These are phyloP conservation scores for Xylaria curta DNA, from an alignment of 495 filamentous ascomycete genomes.

Conservation along the genomic window DNA sequence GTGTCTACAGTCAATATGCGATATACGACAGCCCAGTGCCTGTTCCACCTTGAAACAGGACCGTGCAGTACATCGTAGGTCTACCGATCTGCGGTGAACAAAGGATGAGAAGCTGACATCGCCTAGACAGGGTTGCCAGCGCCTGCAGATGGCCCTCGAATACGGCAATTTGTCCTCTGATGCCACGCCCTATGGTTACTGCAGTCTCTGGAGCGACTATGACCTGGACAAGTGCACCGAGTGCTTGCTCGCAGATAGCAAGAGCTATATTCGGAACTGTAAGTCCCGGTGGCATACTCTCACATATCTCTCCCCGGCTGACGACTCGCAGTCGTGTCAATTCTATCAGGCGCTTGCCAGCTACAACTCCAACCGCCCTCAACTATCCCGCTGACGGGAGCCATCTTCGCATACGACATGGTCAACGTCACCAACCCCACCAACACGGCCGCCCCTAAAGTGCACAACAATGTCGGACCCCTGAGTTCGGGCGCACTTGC, in stretches of 20 bases:
- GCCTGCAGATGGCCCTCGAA: slow-evolving; percentile 42
- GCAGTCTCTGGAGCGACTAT: slow-evolving; percentile 44
- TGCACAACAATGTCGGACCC: slow-evolving; percentile 36
- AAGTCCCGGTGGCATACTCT: slow-evolving; percentile 13
- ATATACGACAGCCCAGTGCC: slow-evolving; percentile 47
- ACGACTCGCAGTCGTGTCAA: slow-evolving; percentile 42
- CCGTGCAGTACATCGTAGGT: slow-evolving; percentile 53
- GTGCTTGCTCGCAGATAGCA: slow-evolving; percentile 40
- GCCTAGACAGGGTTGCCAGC: slow-evolving; percentile 48
- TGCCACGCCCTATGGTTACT: slow-evolving; percentile 48
- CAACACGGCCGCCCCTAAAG: slow-evolving; percentile 35
- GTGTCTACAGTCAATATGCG: slow-evolving; percentile 53
- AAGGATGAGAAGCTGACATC: background rate
- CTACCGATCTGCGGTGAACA: background rate
- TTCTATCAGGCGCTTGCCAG: slow-evolving; percentile 55
- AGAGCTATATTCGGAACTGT: slow-evolving; percentile 51
- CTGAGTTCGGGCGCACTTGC: slow-evolving; percentile 57
- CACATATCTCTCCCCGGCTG: slow-evolving; percentile 3
- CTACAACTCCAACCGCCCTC: slow-evolving; percentile 46
- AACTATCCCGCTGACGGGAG: slow-evolving; percentile 51
- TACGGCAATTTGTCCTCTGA: slow-evolving; percentile 45
- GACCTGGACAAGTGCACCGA: slow-evolving; percentile 42
- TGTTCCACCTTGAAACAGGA: slow-evolving; percentile 41
- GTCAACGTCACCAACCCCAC: slow-evolving; percentile 51
- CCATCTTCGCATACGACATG: slow-evolving; percentile 53